phyloP scores from a whole-genome alignment of 2,329 filamentous ascomycete genomes.

The Calonectria hongkongensis region DNA sequence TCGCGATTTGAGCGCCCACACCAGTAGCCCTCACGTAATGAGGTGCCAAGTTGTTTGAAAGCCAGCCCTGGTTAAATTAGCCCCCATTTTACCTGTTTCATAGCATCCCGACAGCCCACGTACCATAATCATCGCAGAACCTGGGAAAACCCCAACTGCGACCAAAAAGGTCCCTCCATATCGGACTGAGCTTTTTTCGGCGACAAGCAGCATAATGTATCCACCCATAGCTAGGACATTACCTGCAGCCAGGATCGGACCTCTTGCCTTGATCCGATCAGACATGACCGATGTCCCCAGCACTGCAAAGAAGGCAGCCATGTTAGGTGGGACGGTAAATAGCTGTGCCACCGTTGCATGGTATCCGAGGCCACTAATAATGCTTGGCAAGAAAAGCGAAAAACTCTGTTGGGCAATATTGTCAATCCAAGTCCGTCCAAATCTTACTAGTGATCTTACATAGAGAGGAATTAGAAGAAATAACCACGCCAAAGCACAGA shows the following conservation, averaged over 20 bases:
- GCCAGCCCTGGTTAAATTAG: slow-evolving; percentile 14
- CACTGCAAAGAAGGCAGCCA: slow-evolving; percentile 19
- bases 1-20: slow-evolving; percentile 7
- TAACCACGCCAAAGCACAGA: slow-evolving; percentile 15
- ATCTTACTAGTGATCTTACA: neutral
- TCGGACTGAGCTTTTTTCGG: slow-evolving; percentile 7
- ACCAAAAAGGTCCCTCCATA: slow-evolving; percentile 27
- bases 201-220: slow-evolving; percentile 32
- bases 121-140: slow-evolving; percentile 30
- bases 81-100: no score
- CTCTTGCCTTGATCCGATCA: slow-evolving; percentile 21
- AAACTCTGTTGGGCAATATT: neutral
- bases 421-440: neutral
- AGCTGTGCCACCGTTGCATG: slow-evolving; percentile 20
- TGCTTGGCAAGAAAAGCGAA: slow-evolving; percentile 27
- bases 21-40: slow-evolving; percentile 27
- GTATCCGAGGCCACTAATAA: slow-evolving; percentile 20
- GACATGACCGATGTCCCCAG: slow-evolving; percentile 23
- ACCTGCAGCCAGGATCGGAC: slow-evolving; percentile 13
- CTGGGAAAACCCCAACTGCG: slow-evolving; percentile 17
- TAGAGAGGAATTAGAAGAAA: slow-evolving; percentile 29
- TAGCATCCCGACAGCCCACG: neutral
- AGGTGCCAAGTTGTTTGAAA: slow-evolving; percentile 21
- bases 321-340: slow-evolving; percentile 24
- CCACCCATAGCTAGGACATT: slow-evolving; percentile 11